These are phyloP conservation scores for Dioszegia hungarica DNA, from an alignment of 768 basidiomycete genomes.

Conservation along the genomic window DNA sequence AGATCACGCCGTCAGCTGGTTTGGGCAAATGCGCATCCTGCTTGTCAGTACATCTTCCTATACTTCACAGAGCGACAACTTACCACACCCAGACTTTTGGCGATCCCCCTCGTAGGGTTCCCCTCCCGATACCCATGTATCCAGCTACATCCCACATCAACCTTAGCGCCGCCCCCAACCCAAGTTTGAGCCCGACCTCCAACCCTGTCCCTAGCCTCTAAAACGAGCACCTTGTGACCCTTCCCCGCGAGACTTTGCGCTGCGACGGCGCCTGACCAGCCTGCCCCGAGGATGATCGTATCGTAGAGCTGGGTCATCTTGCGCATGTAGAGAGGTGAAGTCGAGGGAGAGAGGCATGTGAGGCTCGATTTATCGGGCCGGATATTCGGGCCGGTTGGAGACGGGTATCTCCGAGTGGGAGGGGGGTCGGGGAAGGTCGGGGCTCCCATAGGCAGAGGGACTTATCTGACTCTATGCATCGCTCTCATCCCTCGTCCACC, in stretches of 20 bases:
- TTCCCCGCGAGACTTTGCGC: constrained; percentile 31
- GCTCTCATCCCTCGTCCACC: too few species aligned
- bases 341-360: neutral
- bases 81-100: constrained; percentile 35
- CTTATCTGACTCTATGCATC: too few species aligned
- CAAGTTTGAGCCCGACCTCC: constrained; percentile 45
- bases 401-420: neutral
- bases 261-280: constrained; percentile 40
- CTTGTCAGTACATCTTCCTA: neutral
- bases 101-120: constrained; percentile 35
- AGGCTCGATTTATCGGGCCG: too few species aligned
- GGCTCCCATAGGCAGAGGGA: too few species aligned
- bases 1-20: constrained; percentile 32
- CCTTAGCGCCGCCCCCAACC: constrained; percentile 24
- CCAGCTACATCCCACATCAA: constrained; percentile 47
- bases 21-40: constrained; percentile 38
- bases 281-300: constrained; percentile 45
- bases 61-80: neutral
- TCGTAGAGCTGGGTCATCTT: constrained; percentile 22
- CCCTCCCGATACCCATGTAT: constrained; percentile 48
- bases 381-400: neutral
- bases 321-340: neutral
- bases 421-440: too few species aligned
- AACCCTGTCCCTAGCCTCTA: constrained; percentile 43
- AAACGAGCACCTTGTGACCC: constrained; percentile 37